phyloP scores from a whole-genome alignment of 116 monocot species.

The Posidonia oceanica region DNA sequence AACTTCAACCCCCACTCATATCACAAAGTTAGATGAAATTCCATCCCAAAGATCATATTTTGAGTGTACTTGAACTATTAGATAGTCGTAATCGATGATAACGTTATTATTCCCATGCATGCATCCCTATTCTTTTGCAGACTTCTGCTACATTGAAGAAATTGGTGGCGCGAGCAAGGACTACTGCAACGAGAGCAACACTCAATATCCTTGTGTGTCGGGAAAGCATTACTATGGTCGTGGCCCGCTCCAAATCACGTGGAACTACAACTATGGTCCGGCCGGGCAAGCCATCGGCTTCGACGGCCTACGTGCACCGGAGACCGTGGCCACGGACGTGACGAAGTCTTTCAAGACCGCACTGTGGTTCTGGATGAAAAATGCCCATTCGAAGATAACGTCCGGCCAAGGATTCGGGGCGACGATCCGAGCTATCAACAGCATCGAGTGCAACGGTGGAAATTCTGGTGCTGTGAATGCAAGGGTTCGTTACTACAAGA shows the following conservation, averaged over 20 bases:
- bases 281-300: slow-evolving; percentile 41
- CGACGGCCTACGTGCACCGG: slow-evolving; percentile 33
- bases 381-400: slow-evolving; percentile 17
- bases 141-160: slow-evolving; percentile 30
- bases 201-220: slow-evolving; percentile 28
- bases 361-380: slow-evolving; percentile 52
- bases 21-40: too few species aligned
- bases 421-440: slow-evolving; percentile 36
- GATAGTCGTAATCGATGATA: too few species aligned
- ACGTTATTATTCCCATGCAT: too few species aligned
- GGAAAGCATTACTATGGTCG: slow-evolving; percentile 49
- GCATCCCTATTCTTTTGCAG: neutral
- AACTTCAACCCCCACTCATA: too few species aligned
- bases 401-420: slow-evolving; percentile 40
- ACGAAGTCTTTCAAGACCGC: slow-evolving; percentile 38
- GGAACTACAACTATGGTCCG: slow-evolving; percentile 60
- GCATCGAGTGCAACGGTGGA: neutral
- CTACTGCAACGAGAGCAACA: slow-evolving; percentile 25
- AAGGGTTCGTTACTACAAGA: neutral
- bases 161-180: slow-evolving; percentile 14
- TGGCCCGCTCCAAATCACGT: slow-evolving; percentile 42
- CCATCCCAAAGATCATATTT: too few species aligned
- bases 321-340: slow-evolving; percentile 25
- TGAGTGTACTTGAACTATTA: too few species aligned
- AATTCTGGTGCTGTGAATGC: neutral